Evolutionary conservation across 345 rosid genomes (phyloP).

Genomic region (Salix exigua): DNA sequence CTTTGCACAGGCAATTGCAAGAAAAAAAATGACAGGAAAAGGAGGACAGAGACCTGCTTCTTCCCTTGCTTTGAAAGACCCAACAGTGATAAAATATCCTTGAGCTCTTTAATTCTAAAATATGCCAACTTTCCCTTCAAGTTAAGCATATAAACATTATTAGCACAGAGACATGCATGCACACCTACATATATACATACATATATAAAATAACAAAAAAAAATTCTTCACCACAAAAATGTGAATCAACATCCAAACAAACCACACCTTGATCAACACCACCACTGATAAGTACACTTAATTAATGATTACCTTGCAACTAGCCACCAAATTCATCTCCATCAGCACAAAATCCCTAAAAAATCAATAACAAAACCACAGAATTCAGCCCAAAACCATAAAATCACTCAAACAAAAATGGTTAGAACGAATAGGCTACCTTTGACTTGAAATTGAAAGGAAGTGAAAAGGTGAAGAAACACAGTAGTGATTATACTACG

Average conservation of each 20-base stretch:
- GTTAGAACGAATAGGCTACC: background rate
- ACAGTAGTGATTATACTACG: background rate
- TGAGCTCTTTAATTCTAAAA: slow-evolving; percentile 41
- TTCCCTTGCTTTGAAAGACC: slow-evolving; percentile 39
- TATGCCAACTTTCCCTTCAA: slow-evolving; percentile 31
- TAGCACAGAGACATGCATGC: background rate
- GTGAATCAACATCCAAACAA: background rate
- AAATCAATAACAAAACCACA: background rate
- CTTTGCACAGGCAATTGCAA: background rate
- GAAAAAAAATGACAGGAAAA: background rate
- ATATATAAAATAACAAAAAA: background rate
- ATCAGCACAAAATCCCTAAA: background rate
- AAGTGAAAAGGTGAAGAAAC: background rate
- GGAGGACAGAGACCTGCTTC: slow-evolving; percentile 30
- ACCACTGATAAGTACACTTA: background rate
- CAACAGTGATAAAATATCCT: slow-evolving; percentile 33
- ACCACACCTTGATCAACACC: background rate
- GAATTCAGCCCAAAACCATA: background rate
- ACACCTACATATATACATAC: background rate
- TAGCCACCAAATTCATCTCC: background rate
- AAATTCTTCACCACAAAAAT: background rate
- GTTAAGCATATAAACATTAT: background rate
- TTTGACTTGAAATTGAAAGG: background rate
- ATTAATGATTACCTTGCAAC: background rate
- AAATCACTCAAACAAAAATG: background rate